Evolutionary conservation across 2,329 filamentous ascomycete genomes (phyloP).

Genomic region (Plectosphaerella plurivora): DNA sequence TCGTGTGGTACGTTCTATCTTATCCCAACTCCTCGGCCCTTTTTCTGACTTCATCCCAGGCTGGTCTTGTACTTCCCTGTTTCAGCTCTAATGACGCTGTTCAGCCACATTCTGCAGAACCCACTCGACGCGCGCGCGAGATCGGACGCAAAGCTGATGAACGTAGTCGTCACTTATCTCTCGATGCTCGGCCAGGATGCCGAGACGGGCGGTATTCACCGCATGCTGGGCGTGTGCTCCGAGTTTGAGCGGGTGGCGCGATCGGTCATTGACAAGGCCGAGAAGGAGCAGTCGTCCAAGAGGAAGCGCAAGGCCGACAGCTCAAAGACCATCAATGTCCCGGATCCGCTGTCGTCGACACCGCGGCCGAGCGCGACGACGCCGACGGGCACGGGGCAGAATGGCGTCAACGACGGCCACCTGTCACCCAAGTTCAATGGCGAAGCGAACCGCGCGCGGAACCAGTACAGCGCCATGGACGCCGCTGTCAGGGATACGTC

Average conservation of each 20-base stretch:
- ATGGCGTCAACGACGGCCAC: conserved; percentile 11
- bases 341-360: conserved; percentile 17
- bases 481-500: conserved; percentile 34
- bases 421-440: conserved; percentile 13
- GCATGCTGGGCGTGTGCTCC: conserved; percentile 91
- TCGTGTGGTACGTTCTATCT: conserved; percentile 75
- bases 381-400: conserved; percentile 17
- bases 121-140: conserved; percentile 83
- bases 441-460: conserved; percentile 9
- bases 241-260: conserved; percentile 95
- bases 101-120: conserved; percentile 95
- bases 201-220: conserved; percentile 83
- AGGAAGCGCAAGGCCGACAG: conserved; percentile 77
- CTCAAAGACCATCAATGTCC: conserved; percentile 27
- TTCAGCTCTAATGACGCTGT: conserved; percentile 88
- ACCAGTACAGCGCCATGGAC: conserved; percentile 30
- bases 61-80: conserved; percentile 96
- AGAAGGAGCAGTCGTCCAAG: conserved; percentile 74
- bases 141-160: conserved; percentile 88
- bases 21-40: not conserved
- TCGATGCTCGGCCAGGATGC: conserved; percentile 86
- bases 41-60: conserved; percentile 41
- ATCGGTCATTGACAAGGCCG: conserved; percentile 84
- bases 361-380: conserved; percentile 22
- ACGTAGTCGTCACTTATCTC: conserved; percentile 85